phyloP scores from a whole-genome alignment of 2,329 filamentous ascomycete genomes.

The Beauveria sp. region DNA sequence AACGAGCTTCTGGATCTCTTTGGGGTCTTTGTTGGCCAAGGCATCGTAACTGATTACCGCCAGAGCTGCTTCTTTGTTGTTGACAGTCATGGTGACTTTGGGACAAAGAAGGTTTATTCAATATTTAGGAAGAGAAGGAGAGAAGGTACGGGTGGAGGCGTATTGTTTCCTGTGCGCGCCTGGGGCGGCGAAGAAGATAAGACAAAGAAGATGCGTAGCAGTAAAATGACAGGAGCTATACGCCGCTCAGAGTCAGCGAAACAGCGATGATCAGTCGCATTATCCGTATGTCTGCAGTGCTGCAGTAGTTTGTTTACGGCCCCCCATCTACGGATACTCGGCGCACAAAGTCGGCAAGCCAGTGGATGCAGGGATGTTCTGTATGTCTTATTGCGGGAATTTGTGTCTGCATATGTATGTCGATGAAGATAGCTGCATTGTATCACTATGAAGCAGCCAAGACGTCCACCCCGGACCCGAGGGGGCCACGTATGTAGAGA shows the following conservation, averaged over 20 bases:
- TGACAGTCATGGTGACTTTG: not conserved
- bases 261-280: not conserved
- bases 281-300: not conserved
- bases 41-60: constrained; percentile 1
- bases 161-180: not conserved
- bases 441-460: not conserved
- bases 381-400: not conserved
- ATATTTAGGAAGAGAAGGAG: not conserved
- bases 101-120: not conserved
- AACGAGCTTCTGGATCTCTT: constrained; percentile 5
- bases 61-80: not conserved
- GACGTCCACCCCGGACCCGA: not conserved
- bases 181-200: not conserved
- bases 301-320: not conserved
- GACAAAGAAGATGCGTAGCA: not conserved
- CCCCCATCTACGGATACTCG: no score
- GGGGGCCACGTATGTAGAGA: not conserved
- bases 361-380: not conserved
- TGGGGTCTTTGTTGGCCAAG: not conserved
- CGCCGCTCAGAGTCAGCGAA: not conserved
- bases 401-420: not conserved
- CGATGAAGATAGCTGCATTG: not conserved
- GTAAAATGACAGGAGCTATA: not conserved
- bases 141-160: not conserved
- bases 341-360: not conserved